A percentile compares a stretch with the other conserved stretches of the same genome.
These are phyloP conservation scores for Candida dajiaensis DNA, from an alignment of 805 yeast species.

Conservation along the genomic window DNA sequence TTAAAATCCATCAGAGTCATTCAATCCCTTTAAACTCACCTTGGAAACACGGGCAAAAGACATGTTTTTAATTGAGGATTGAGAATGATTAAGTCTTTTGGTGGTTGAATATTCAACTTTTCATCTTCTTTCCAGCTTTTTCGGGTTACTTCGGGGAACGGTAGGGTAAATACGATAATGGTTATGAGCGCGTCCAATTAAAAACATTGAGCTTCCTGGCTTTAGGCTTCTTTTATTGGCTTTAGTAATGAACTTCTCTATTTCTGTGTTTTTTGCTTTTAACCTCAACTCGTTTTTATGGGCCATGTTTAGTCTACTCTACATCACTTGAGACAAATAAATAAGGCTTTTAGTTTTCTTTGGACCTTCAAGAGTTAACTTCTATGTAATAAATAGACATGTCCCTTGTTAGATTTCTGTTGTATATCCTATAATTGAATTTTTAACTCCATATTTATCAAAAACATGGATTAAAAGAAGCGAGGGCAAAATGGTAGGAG, in stretches of 20 bases:
- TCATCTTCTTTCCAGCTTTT: background rate
- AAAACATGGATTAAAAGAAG: background rate
- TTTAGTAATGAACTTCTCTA: too few species aligned
- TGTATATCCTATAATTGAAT: background rate
- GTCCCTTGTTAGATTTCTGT: too few species aligned
- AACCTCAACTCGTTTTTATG: too few species aligned
- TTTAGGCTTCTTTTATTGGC: too few species aligned
- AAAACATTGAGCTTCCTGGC: too few species aligned
- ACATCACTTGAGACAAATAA: too few species aligned
- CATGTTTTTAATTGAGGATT: background rate
- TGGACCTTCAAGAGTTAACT: background rate
- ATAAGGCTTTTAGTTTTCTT: background rate
- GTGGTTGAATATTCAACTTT: too few species aligned
- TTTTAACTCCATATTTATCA: background rate
- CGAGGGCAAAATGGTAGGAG: background rate
- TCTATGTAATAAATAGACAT: background rate
- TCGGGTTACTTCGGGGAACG: too few species aligned
- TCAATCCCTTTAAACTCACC: background rate
- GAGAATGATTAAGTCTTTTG: background rate
- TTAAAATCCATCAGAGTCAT: background rate
- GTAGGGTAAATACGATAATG: background rate
- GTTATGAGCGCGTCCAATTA: background rate
- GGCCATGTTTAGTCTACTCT: too few species aligned
- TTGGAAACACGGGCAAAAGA: background rate
- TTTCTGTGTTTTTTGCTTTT: too few species aligned